A percentile compares a stretch with the other conserved stretches of the same genome.
Evolutionary conservation across 23 red algal species (phyloP).

Genomic region (Agarophyton chilense): DNA sequence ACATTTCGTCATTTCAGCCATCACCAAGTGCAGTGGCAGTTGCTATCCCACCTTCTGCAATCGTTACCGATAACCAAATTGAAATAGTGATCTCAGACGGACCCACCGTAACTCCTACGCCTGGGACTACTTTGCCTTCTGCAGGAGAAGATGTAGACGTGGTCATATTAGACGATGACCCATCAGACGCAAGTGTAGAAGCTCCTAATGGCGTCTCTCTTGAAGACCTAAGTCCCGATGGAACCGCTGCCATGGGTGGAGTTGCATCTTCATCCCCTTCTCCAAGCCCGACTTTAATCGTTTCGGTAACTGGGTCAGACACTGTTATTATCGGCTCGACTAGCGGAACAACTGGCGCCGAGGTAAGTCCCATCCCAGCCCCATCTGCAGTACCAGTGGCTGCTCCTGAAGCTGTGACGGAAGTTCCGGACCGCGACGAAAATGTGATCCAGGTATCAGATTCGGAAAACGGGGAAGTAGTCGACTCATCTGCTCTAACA

Average conservation of each 20-base stretch:
- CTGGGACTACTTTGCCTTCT: neutral
- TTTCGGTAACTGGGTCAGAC: constrained; percentile 13
- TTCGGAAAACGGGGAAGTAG: neutral
- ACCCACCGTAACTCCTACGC: constrained; percentile 11
- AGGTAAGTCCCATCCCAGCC: constrained; percentile 20
- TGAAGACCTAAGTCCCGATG: neutral
- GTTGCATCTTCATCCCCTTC: neutral
- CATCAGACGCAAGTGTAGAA: neutral
- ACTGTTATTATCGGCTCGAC: neutral
- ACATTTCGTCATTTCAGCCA: neutral
- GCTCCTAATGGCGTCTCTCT: constrained; percentile 24
- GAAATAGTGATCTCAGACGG: neutral
- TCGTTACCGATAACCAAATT: constrained; percentile 17
- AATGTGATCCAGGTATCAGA: constrained; percentile 28
- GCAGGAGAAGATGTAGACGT: constrained; percentile 7
- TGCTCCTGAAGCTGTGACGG: constrained; percentile 17
- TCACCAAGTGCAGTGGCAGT: neutral
- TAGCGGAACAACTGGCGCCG: neutral
- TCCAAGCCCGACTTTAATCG: neutral
- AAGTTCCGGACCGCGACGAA: constrained; percentile 20
- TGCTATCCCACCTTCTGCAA: neutral
- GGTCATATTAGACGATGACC: neutral
- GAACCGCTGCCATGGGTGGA: neutral
- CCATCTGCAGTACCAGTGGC: neutral
- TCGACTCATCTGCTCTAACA: constrained; percentile 1